Evolutionary conservation across 495 filamentous ascomycete genomes (phyloP).

Genomic region (Lepidopterella palustris): DNA sequence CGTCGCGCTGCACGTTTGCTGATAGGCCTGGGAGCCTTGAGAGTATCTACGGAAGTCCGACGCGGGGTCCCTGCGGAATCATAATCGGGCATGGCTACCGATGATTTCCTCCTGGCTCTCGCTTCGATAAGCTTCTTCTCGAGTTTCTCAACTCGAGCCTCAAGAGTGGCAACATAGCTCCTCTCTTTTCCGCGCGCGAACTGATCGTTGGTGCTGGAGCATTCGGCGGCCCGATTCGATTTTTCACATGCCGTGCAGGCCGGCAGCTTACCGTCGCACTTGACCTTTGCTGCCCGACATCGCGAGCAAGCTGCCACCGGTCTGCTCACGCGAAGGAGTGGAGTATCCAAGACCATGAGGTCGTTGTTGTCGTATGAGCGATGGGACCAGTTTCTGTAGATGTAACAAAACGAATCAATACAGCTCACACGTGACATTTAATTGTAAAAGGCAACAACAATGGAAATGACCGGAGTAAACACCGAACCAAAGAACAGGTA

Average conservation of each 20-base stretch:
- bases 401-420: constrained; percentile 8
- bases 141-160: constrained; percentile 79
- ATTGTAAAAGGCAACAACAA: background rate
- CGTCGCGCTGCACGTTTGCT: constrained; percentile 28
- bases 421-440: background rate
- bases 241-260: constrained; percentile 90
- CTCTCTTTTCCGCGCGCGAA: constrained; percentile 91
- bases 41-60: constrained; percentile 24
- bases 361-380: constrained; percentile 8
- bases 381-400: constrained; percentile 3
- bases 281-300: constrained; percentile 89
- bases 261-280: constrained; percentile 91
- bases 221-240: constrained; percentile 69
- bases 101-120: constrained; percentile 49
- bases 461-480: background rate
- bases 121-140: constrained; percentile 63
- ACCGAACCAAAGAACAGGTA: no score
- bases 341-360: constrained; percentile 54
- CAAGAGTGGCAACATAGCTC: constrained; percentile 89
- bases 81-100: constrained; percentile 35
- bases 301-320: constrained; percentile 89
- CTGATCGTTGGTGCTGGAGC: constrained; percentile 89
- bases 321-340: constrained; percentile 78
- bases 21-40: constrained; percentile 19
- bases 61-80: constrained; percentile 28